phyloP scores from a whole-genome alignment of 176 grass and related monocot genomes.

The Zoysia pacifica region DNA sequence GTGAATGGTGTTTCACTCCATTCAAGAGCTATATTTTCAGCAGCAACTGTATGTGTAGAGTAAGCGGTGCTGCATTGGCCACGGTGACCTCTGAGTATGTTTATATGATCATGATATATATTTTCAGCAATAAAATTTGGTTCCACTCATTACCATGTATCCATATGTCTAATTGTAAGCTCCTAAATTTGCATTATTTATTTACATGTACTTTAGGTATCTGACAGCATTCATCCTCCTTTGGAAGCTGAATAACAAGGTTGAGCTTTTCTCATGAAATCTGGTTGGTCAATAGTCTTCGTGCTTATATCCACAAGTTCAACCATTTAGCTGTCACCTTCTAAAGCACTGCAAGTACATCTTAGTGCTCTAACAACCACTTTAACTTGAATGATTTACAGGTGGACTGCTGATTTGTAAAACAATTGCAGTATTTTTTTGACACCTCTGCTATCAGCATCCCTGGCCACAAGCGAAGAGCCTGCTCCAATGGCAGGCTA shows the following conservation, averaged over 20 bases:
- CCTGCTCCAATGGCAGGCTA: slow-evolving; percentile 85
- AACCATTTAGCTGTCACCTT: not conserved
- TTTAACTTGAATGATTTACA: slow-evolving; percentile 39
- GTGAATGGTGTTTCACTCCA: too few relatives aligned
- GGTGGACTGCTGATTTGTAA: slow-evolving; percentile 80
- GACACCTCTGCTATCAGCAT: slow-evolving; percentile 71
- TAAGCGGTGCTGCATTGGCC: slow-evolving; percentile 80
- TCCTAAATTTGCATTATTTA: slow-evolving; percentile 32
- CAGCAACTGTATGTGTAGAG: not conserved
- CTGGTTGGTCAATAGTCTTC: slow-evolving; percentile 44
- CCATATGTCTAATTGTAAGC: not conserved
- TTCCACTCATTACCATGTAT: not conserved
- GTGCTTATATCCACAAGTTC: not conserved
- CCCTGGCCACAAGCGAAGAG: slow-evolving; percentile 77
- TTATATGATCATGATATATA: slow-evolving; percentile 30
- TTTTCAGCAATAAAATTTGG: slow-evolving; percentile 37
- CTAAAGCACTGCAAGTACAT: slow-evolving; percentile 1
- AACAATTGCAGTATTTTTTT: slow-evolving; percentile 69
- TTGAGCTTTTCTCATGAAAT: slow-evolving; percentile 79
- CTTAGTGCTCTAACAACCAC: slow-evolving; percentile 9
- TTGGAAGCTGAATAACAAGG: slow-evolving; percentile 82
- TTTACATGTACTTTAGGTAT: slow-evolving; percentile 64
- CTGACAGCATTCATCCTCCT: slow-evolving; percentile 72
- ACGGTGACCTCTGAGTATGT: slow-evolving; percentile 90
- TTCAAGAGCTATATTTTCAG: too few relatives aligned